A percentile compares a stretch with the other conserved stretches of the same genome.
phyloP scores from a whole-genome alignment of 116 monocot genomes.

The Papilionanthe hybrid region DNA sequence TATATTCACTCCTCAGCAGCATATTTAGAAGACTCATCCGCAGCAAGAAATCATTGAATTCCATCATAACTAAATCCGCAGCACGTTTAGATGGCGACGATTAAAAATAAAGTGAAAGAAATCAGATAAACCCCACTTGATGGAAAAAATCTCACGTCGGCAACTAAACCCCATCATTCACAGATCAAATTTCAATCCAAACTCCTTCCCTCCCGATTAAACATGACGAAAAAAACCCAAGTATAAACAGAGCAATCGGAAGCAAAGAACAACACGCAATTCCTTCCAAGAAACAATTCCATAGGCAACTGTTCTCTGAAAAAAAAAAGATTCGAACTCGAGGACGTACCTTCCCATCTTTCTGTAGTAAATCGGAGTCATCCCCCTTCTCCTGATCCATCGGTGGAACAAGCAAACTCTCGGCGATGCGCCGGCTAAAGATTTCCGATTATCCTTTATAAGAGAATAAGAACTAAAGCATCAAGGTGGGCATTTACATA shows the following conservation, averaged over 20 bases:
- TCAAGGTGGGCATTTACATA: not conserved
- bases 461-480: not conserved
- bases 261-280: not conserved
- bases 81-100: not conserved
- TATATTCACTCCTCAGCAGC: no score
- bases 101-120: no score
- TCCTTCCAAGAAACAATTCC: no score
- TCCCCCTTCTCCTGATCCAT: conserved; percentile 9
- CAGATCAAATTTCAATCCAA: no score
- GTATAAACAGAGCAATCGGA: not conserved
- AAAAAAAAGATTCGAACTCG: not conserved
- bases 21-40: not conserved
- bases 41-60: not conserved
- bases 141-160: no score
- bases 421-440: not conserved
- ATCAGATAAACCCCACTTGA: no score
- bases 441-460: not conserved
- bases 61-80: not conserved
- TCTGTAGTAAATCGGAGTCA: not conserved
- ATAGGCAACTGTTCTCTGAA: not conserved
- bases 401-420: not conserved
- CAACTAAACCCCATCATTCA: no score
- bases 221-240: not conserved
- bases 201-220: not conserved
- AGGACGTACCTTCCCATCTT: not conserved